Percentiles rank a stretch among this genome's conserved stretches.
These are phyloP conservation scores for Rhodofomes roseus DNA, from an alignment of 1,284 basidiomycete genomes.

Conservation along the genomic window DNA sequence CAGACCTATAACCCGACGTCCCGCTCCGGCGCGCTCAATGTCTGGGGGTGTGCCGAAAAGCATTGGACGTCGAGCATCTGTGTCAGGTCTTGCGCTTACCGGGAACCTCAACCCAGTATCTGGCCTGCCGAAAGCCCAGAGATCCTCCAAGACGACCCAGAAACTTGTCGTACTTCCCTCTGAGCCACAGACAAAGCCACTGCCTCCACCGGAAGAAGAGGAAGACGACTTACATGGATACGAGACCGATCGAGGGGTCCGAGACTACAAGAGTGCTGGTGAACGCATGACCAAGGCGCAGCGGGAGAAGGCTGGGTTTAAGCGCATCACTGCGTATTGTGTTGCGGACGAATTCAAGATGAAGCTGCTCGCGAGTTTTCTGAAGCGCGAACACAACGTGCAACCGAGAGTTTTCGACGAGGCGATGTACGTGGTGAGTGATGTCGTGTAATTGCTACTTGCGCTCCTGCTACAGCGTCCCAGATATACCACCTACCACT, in stretches of 20 bases:
- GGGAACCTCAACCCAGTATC: slow-evolving; percentile 22
- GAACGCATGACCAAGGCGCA: slow-evolving; percentile 81
- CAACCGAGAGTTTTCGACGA: slow-evolving; percentile 89
- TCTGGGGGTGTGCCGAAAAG: slow-evolving; percentile 11
- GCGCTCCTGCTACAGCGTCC: slow-evolving; percentile 1
- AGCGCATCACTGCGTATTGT: slow-evolving; percentile 83
- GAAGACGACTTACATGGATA: slow-evolving; percentile 57
- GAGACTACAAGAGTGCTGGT: slow-evolving; percentile 73
- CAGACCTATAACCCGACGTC: slow-evolving; percentile 12
- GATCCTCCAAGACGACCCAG: slow-evolving; percentile 89
- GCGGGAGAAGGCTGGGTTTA: slow-evolving; percentile 70
- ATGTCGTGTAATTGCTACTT: slow-evolving; percentile 2
- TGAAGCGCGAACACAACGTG: slow-evolving; percentile 93
- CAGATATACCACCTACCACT: slow-evolving; percentile 93
- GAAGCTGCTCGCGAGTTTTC: slow-evolving; percentile 77
- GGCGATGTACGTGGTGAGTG: slow-evolving; percentile 83
- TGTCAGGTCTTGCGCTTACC: slow-evolving; percentile 23
- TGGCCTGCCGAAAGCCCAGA: slow-evolving; percentile 41
- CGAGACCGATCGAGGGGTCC: slow-evolving; percentile 61
- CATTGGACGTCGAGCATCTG: slow-evolving; percentile 22
- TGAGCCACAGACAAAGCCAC: slow-evolving; percentile 84
- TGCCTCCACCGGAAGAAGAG: slow-evolving; percentile 49
- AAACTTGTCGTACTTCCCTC: slow-evolving; percentile 91
- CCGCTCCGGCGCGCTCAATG: slow-evolving; percentile 17
- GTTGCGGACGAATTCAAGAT: slow-evolving; percentile 81